Percentiles rank a stretch among this genome's conserved stretches.
Evolutionary conservation across 805 yeast genomes (phyloP).

Genomic region (Maudiozyma pseudohumilis): DNA sequence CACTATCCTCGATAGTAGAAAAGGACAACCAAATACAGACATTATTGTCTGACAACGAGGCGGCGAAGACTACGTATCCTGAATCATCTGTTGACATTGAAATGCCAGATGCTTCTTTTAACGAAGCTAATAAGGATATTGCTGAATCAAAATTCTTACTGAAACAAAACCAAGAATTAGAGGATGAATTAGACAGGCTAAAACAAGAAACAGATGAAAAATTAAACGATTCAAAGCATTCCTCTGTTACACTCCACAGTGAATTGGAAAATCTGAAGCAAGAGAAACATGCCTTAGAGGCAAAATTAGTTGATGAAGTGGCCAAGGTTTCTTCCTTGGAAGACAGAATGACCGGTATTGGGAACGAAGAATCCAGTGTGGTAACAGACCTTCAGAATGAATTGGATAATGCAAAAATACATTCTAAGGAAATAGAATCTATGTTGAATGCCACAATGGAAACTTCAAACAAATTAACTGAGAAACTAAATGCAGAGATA

Average conservation of each 20-base stretch:
- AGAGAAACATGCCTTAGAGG: slow-evolving; percentile 30
- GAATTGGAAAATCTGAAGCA: slow-evolving; percentile 27
- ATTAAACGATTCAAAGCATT: slow-evolving; percentile 22
- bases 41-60: too few species aligned
- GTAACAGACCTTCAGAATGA: slow-evolving; percentile 8
- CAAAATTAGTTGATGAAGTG: slow-evolving; percentile 5
- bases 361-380: background rate
- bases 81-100: too few species aligned
- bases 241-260: slow-evolving; percentile 32
- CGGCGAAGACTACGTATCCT: too few species aligned
- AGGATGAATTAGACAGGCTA: slow-evolving; percentile 26
- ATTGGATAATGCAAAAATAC: slow-evolving; percentile 12
- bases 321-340: slow-evolving; percentile 1
- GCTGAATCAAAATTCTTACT: too few species aligned
- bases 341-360: background rate
- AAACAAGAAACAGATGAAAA: slow-evolving; percentile 30
- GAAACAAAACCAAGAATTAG: slow-evolving; percentile 26
- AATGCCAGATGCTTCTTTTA: too few species aligned
- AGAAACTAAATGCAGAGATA: slow-evolving; percentile 8
- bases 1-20: slow-evolving; percentile 32
- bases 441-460: slow-evolving; percentile 8
- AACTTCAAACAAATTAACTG: slow-evolving; percentile 5
- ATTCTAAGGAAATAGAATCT: slow-evolving; percentile 14
- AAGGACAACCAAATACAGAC: slow-evolving; percentile 21
- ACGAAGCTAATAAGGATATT: too few species aligned